Base-by-base conservation (phyloP, 2,329 filamentous ascomycete genomes). In the Penicillium sp. region DNA sequence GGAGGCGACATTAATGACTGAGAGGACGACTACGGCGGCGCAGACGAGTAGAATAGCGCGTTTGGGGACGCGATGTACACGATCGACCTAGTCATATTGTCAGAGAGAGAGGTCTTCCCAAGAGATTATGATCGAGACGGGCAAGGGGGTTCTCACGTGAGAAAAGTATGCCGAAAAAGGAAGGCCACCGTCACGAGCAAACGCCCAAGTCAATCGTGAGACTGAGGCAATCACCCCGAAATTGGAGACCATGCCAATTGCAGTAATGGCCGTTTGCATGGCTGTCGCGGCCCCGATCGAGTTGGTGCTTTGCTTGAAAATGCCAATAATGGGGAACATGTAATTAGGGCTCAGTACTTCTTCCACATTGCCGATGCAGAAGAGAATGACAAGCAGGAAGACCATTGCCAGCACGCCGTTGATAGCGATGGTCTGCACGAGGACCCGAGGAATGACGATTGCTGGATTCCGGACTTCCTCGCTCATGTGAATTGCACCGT, bases 121-220 rank as follows among this genome's bases (percentile, higher is more conserved):
- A 16, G 13, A 28, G 11, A 8, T 16, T 25, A 6, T 14, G 6
- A 13, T 40, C 6, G 11, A 38, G 16, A 11, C 14, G 48, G 54
- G 4, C 7, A 11, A 28, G 35, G 7, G 25, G 11, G 16, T 48
- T 48, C 65, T 11, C 48, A 68, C 67, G 35, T 65, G 57, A 30
- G 65, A 49, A 45, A 71, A 68, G 28, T 65, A 66, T 8, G 46
- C 38, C 10, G 61, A 71, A 33, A 54, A 68, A 0, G 80, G 80
- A 0, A 83, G 66, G 6, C 79, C 82, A 3, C 79, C 79, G 57
- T 84, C 82, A 4, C 78, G 70, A 13, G 81, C 78, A 73, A 82
- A 84, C 0, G 79, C 79, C 82, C 82, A 84, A 0, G 80, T 79
- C 1, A 83, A 67, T 3, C 82, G 78, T 0, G 80, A 81, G 0